Conservation (phyloP, 805 yeast species). For the Yamadazyma paraphyllophila region DNA sequence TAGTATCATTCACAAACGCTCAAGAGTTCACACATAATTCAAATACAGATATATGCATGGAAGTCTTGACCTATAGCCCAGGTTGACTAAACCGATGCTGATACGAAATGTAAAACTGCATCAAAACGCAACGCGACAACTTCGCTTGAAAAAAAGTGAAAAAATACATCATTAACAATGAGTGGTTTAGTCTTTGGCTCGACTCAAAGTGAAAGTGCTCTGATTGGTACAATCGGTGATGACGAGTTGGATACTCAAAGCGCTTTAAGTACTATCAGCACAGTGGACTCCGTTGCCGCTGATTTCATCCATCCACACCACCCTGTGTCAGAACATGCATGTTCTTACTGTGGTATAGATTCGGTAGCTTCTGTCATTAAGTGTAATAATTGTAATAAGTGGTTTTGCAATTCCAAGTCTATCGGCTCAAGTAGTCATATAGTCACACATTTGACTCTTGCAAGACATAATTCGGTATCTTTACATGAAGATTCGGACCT, state of each 20-base stretch:
- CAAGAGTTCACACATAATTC: too few relatives aligned
- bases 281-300: background rate
- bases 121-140: too few relatives aligned
- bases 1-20: too few relatives aligned
- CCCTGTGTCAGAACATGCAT: background rate
- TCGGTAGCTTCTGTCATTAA: slow-evolving; percentile 64
- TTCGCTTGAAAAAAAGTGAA: too few relatives aligned
- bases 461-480: slow-evolving; percentile 71
- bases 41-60: too few relatives aligned
- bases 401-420: slow-evolving; percentile 85
- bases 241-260: background rate
- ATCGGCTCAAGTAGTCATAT: slow-evolving; percentile 66
- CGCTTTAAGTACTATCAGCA: background rate
- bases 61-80: too few relatives aligned
- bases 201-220: background rate
- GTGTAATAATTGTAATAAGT: slow-evolving; percentile 73
- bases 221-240: background rate
- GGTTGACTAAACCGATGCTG: too few relatives aligned
- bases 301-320: background rate
- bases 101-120: too few relatives aligned
- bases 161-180: slow-evolving; percentile 13
- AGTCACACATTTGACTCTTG: slow-evolving; percentile 76
- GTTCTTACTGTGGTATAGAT: slow-evolving; percentile 71
- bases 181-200: slow-evolving; percentile 20
- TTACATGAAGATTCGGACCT: slow-evolving; percentile 78